phyloP scores from a whole-genome alignment of 2,329 filamentous ascomycete species.

The Dendrostoma leiphaemia region DNA sequence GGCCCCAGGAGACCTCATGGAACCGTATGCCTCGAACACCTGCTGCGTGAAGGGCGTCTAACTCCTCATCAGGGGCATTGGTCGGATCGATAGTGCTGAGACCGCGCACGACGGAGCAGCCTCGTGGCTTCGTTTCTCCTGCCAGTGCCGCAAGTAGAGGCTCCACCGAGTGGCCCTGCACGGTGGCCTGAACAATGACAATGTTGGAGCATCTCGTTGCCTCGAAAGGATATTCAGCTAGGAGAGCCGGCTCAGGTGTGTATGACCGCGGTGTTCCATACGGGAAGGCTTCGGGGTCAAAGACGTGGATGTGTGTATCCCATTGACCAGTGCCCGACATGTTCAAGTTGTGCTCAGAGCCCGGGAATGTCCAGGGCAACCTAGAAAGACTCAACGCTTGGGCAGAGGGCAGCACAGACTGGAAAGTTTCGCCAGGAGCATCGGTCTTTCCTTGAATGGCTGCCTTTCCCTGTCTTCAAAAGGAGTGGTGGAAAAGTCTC shows the following conservation, averaged over 20 bases:
- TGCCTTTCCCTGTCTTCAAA: not conserved
- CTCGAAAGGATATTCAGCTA: conserved; percentile 22
- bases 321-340: conserved; percentile 2
- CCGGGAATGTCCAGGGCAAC: too few relatives aligned
- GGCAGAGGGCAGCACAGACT: too few relatives aligned
- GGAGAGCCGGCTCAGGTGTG: conserved; percentile 22
- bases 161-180: conserved; percentile 24
- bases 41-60: conserved; percentile 22
- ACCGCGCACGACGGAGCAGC: not conserved
- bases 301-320: conserved; percentile 24
- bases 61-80: conserved; percentile 20
- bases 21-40: conserved; percentile 24
- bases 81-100: not conserved
- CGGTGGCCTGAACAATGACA: conserved; percentile 25
- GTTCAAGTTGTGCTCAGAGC: not conserved
- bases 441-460: not conserved
- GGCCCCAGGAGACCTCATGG: conserved; percentile 25
- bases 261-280: conserved; percentile 22
- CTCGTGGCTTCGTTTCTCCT: not conserved
- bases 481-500: not conserved
- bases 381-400: too few relatives aligned
- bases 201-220: conserved; percentile 22
- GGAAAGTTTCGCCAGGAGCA: too few relatives aligned
- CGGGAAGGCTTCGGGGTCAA: conserved; percentile 21
- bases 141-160: conserved; percentile 22